Evolutionary conservation across 73 alveolate genomes (phyloP).

Genomic region (Tetrahymena malaccensis): DNA sequence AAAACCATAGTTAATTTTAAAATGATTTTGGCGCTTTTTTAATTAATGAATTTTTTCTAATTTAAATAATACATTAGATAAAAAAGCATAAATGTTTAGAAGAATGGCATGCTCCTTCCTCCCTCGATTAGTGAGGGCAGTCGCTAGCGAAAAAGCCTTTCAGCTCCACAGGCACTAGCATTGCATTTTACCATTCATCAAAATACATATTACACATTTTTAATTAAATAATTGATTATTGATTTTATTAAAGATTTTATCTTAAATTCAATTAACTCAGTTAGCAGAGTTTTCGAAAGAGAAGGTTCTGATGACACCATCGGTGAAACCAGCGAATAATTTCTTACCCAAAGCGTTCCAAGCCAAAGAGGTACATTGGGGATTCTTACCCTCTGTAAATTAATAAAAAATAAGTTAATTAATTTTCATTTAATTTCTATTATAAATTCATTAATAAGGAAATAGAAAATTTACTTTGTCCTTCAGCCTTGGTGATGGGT

Average conservation of each 20-base stretch:
- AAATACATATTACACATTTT: not conserved
- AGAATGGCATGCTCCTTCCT: not conserved
- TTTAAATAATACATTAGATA: not conserved
- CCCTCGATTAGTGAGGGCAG: not conserved
- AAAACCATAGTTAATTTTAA: not conserved
- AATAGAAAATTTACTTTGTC: not conserved
- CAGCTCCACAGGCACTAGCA: not conserved
- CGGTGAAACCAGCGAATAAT: constrained; percentile 73
- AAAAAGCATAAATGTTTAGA: not conserved
- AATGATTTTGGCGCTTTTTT: not conserved
- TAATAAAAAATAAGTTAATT: not conserved
- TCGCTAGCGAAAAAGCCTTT: constrained; percentile 1
- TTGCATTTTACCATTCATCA: not conserved
- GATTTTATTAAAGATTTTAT: not conserved
- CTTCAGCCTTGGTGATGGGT: constrained; percentile 16
- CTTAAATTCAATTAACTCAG: not conserved
- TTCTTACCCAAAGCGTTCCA: constrained; percentile 73
- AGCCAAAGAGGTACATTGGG: constrained; percentile 63
- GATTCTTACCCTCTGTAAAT: constrained; percentile 1
- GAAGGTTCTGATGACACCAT: constrained; percentile 63
- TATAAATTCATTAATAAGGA: not conserved
- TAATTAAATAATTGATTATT: not conserved
- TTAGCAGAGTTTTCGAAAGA: not conserved
- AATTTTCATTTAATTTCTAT: not conserved
- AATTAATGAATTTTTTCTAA: not conserved